Evolutionary conservation across 805 yeast species (phyloP), one percentile per base, ranked within the genome.

Genomic region (Ascoidea asiatica): DNA sequence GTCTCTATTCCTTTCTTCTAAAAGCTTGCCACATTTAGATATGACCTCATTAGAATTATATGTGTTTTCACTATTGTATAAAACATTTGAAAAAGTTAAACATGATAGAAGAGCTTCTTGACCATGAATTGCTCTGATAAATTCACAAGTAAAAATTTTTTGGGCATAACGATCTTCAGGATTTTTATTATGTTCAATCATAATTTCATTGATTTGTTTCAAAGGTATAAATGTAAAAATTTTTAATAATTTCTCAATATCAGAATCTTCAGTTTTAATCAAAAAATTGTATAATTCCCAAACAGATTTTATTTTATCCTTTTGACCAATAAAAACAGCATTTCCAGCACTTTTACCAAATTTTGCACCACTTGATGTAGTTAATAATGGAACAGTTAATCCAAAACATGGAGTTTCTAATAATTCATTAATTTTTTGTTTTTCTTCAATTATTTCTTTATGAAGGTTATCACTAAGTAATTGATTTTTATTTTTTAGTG

Each of bases 331-430:
- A 63, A 92, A 92, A 1, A 92, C 76, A 0, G 98, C 97, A 65
- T 92, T 92, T 0, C 97, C 97, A 2, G 96, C 96, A 45, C 95
- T 83, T 57, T 92, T 92, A 23, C 98, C 98, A 61, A 92, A 89
- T 62, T 92, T 92, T 48, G 80, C 92, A 5, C 98, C 98, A 8
- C 77, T 71, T 0, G 95, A 75, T 0, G 96, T 86, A 0, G 95
- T 85, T 52, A 92, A 66, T 22, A 92, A 64, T 1, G 97, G 97
- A 0, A 83, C 95, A 0, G 98, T 92, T 40, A 92, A 52, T 0
- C 97, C 97, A 59, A 64, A 84, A 3, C 75, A 71, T 1, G 63
- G 59, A 35, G 55, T 46, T 13, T 57, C 54, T 7, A 23, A 7
- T 6, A 7, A 7, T 7, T 49, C 39, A 15, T 11, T 15, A 6